A percentile compares a stretch with the other conserved stretches of the same genome.
phyloP scores from a whole-genome alignment of 2,329 filamentous ascomycete species.

The Penicillium sp. region DNA sequence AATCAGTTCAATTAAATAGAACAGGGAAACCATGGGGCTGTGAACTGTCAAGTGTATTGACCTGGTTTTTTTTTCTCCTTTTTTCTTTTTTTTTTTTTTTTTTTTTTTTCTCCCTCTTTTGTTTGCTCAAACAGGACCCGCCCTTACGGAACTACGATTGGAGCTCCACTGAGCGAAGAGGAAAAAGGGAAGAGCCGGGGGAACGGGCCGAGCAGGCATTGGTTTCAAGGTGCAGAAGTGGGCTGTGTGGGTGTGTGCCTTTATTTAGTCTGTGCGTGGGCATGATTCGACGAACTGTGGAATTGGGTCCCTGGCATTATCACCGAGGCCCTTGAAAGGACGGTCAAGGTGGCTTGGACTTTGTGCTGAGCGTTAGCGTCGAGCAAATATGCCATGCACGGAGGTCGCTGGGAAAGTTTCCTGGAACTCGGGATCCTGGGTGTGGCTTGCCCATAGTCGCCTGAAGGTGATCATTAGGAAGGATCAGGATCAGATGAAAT shows the following conservation, averaged over 20 bases:
- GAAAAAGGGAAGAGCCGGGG: conserved; percentile 27
- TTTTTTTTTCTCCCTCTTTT: not conserved
- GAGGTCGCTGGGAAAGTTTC: not conserved
- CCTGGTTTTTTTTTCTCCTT: not conserved
- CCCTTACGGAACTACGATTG: conserved; percentile 11
- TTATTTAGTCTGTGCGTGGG: not conserved
- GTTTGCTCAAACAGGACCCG: not conserved
- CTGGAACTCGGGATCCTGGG: not conserved
- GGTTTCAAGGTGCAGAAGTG: conserved; percentile 13
- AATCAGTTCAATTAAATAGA: not conserved
- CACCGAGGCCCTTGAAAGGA: conserved; percentile 7
- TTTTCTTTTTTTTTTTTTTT: not conserved
- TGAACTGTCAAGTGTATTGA: too few species aligned
- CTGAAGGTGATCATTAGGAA: not conserved
- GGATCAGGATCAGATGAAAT: not conserved
- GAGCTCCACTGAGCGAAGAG: conserved; percentile 11
- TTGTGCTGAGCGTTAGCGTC: not conserved
- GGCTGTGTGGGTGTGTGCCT: not conserved
- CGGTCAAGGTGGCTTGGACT: conserved; percentile 13
- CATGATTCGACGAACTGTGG: not conserved
- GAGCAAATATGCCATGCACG: not conserved
- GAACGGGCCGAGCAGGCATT: conserved; percentile 27
- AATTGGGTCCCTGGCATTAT: conserved; percentile 8
- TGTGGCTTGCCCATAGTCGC: conserved; percentile 6
- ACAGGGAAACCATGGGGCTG: not conserved